Evolutionary conservation across 352 stramenopile species (phyloP).

Genomic region (Phytopythium oedochilum): DNA sequence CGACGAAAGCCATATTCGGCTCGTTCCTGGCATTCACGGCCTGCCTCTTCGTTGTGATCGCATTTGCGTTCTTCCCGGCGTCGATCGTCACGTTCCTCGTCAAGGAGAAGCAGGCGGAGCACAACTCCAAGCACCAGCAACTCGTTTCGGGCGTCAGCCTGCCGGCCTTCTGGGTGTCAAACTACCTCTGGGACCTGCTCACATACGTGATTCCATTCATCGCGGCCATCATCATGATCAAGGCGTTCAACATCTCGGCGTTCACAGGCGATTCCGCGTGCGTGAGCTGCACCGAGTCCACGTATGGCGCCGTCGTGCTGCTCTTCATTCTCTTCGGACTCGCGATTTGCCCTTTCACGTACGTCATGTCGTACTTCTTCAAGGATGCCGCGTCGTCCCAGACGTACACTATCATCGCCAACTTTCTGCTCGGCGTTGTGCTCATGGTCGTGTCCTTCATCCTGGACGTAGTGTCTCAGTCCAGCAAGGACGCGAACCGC

Average conservation of each 20-base stretch:
- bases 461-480: constrained; percentile 24
- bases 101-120: constrained; percentile 84
- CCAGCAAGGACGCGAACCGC: constrained; percentile 23
- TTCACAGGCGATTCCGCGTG: constrained; percentile 28
- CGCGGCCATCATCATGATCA: constrained; percentile 32
- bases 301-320: constrained; percentile 39
- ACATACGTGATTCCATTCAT: constrained; percentile 80
- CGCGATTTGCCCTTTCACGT: constrained; percentile 56
- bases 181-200: constrained; percentile 90
- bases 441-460: constrained; percentile 61
- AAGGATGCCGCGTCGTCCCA: constrained; percentile 41
- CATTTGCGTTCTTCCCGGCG: constrained; percentile 89
- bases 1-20: constrained; percentile 33
- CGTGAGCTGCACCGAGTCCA: constrained; percentile 15
- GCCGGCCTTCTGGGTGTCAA: constrained; percentile 94
- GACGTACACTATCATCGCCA: constrained; percentile 52
- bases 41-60: constrained; percentile 83
- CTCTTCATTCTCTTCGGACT: constrained; percentile 57
- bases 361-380: constrained; percentile 57
- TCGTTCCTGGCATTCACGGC: constrained; percentile 70
- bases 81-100: constrained; percentile 94
- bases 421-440: constrained; percentile 57
- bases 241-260: constrained; percentile 24
- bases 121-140: constrained; percentile 96
- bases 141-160: constrained; percentile 92